Percentiles rank a stretch among this genome's conserved stretches.
phyloP scores from a whole-genome alignment of 768 basidiomycete genomes.

The Boletellus ananas region DNA sequence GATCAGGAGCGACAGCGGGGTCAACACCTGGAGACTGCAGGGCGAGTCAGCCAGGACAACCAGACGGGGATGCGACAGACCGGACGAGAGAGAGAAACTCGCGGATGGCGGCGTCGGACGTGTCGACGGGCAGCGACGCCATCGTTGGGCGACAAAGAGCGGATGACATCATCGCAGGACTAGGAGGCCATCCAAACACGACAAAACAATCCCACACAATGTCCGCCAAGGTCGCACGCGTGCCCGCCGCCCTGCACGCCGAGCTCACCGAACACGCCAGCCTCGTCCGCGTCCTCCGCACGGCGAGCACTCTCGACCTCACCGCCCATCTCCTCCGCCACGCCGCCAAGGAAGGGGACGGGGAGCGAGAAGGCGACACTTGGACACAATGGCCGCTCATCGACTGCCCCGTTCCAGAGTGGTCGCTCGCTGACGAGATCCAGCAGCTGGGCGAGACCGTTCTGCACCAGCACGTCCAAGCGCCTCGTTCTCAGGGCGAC shows the following conservation, averaged over 20 bases:
- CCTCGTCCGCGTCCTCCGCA: conserved; percentile 57
- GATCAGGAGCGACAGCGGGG: conserved; percentile 78
- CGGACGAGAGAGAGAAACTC: conserved; percentile 67
- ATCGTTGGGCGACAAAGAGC: conserved; percentile 28
- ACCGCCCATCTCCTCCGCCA: conserved; percentile 43
- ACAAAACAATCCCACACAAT: conserved; percentile 3
- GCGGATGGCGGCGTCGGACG: conserved; percentile 54
- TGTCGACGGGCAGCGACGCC: conserved; percentile 57
- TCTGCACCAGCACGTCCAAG: conserved; percentile 16
- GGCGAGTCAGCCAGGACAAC: not conserved
- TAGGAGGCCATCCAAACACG: not conserved
- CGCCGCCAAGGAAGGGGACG: conserved; percentile 32
- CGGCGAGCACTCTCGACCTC: conserved; percentile 54
- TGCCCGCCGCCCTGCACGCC: conserved; percentile 54
- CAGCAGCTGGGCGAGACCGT: conserved; percentile 40
- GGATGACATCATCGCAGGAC: conserved; percentile 14
- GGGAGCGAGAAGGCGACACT: not conserved
- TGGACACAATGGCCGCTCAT: conserved; percentile 82
- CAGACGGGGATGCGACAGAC: conserved; percentile 21
- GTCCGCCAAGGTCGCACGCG: conserved; percentile 30
- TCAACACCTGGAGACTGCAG: conserved; percentile 74
- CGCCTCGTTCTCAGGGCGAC: not conserved
- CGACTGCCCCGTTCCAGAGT: conserved; percentile 66
- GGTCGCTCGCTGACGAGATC: conserved; percentile 69
- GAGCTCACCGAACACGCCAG: conserved; percentile 67